A percentile compares a stretch with the other conserved stretches of the same genome.
phyloP scores from a whole-genome alignment of 208 protist genomes.

The Kentomonas sorsogonicus region DNA sequence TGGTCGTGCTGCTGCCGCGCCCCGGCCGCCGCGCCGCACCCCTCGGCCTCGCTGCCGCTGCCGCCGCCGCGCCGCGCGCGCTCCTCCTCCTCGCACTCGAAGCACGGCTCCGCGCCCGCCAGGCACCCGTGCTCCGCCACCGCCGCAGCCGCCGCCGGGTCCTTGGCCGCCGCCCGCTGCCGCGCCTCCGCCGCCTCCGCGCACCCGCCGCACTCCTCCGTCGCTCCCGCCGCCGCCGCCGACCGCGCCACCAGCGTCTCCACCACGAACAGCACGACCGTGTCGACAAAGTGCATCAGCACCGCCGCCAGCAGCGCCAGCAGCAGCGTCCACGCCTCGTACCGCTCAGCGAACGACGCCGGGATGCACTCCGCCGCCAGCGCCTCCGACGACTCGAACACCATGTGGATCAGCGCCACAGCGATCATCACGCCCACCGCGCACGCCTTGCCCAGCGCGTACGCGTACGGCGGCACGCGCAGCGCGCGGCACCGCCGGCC shows the following conservation, averaged over 20 bases:
- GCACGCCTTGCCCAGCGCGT: constrained; percentile 42
- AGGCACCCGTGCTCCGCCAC: neutral
- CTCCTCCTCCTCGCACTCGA: constrained; percentile 2
- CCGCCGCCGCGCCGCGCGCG: neutral
- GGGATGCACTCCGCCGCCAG: constrained; percentile 34
- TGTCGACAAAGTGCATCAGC: constrained; percentile 57
- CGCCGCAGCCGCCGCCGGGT: neutral
- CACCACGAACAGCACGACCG: constrained; percentile 20
- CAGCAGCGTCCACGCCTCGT: constrained; percentile 42
- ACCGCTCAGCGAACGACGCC: constrained; percentile 27
- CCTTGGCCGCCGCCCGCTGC: neutral
- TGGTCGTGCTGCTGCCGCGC: neutral
- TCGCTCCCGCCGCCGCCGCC: constrained; percentile 5
- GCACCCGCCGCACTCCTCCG: neutral
- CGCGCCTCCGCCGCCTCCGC: neutral
- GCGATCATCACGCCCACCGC: constrained; percentile 53
- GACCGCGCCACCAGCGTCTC: constrained; percentile 4
- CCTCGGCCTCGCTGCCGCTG: too few relatives aligned
- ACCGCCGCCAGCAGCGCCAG: constrained; percentile 47
- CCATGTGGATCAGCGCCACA: constrained; percentile 52
- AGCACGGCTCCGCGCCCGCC: neutral
- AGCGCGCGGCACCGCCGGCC: constrained; percentile 36
- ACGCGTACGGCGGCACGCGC: constrained; percentile 28
- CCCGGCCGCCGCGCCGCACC: neutral
- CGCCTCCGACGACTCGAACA: constrained; percentile 13